phyloP scores from a whole-genome alignment of 2,329 filamentous ascomycete genomes.

The Didymella keratinophila region DNA sequence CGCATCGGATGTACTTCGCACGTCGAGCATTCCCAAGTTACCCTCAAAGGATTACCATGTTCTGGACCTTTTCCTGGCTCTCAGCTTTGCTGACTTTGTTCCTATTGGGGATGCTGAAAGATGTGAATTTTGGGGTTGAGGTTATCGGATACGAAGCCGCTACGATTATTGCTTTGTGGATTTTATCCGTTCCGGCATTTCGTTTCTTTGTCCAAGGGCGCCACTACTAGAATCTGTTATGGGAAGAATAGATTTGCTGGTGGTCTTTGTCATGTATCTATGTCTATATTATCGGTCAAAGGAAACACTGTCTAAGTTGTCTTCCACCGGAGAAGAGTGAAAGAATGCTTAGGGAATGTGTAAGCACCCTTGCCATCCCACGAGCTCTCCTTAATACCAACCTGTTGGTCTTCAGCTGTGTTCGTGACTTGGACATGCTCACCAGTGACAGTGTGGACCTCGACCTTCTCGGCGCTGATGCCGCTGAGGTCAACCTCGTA shows the following conservation, averaged over 20 bases:
- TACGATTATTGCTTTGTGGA: not conserved
- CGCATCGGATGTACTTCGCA: not conserved
- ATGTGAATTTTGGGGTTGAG: not conserved
- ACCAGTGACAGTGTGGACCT: slow-evolving; percentile 70
- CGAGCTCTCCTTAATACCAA: slow-evolving; percentile 65
- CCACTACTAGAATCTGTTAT: not conserved
- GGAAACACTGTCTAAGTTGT: too few relatives aligned
- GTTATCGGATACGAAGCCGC: not conserved
- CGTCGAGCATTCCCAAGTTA: not conserved
- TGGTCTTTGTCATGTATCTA: not conserved
- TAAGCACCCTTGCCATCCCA: slow-evolving; percentile 71
- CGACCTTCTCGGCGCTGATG: slow-evolving; percentile 55
- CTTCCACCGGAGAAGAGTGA: slow-evolving; percentile 71
- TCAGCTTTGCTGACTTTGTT: not conserved
- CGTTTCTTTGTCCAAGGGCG: not conserved
- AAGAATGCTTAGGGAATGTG: slow-evolving; percentile 72
- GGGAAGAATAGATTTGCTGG: too few relatives aligned
- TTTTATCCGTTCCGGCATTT: not conserved
- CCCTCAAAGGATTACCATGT: not conserved
- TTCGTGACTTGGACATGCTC: slow-evolving; percentile 66
- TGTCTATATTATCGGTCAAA: not conserved
- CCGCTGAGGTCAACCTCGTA: slow-evolving; percentile 69
- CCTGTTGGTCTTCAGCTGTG: slow-evolving; percentile 67
- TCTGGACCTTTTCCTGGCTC: not conserved
- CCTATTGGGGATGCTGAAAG: not conserved